These are phyloP conservation scores for Diplogelasinospora grovesii DNA, from an alignment of 495 filamentous ascomycete species.

Conservation along the genomic window DNA sequence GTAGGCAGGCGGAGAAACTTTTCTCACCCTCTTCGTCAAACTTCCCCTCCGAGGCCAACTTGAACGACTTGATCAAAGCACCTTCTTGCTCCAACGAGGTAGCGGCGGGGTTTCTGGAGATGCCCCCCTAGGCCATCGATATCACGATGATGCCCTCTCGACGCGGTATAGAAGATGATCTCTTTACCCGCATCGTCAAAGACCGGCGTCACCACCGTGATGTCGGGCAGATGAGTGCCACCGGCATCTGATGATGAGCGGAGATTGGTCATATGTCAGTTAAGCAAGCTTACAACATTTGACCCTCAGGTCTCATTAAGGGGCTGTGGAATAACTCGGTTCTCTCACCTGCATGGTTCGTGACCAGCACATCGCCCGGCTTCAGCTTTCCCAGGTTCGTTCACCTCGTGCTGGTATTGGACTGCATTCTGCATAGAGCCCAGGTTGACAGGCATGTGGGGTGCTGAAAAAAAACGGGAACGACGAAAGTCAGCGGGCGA, in stretches of 20 bases:
- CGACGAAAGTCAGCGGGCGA: too few relatives aligned
- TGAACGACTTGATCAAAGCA: constrained; percentile 87
- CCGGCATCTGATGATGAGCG: too few relatives aligned
- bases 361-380: constrained; percentile 87
- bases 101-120: constrained; percentile 94
- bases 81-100: constrained; percentile 92
- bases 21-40: constrained; percentile 87
- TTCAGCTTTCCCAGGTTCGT: constrained; percentile 87
- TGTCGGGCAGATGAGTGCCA: constrained; percentile 75
- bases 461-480: too few relatives aligned
- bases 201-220: constrained; percentile 89
- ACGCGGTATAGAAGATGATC: constrained; percentile 96
- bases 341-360: constrained; percentile 94
- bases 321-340: too few relatives aligned
- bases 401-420: constrained; percentile 90
- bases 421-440: constrained; percentile 53
- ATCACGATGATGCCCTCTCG: constrained; percentile 91
- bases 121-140: constrained; percentile 94
- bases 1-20: too few relatives aligned
- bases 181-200: constrained; percentile 70
- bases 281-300: too few relatives aligned
- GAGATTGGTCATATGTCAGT: too few relatives aligned
- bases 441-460: constrained; percentile 89
- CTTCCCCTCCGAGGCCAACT: constrained; percentile 80
- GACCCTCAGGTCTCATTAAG: too few relatives aligned